phyloP scores from a whole-genome alignment of 345 rosid genomes.

The Rhizophora mangle region DNA sequence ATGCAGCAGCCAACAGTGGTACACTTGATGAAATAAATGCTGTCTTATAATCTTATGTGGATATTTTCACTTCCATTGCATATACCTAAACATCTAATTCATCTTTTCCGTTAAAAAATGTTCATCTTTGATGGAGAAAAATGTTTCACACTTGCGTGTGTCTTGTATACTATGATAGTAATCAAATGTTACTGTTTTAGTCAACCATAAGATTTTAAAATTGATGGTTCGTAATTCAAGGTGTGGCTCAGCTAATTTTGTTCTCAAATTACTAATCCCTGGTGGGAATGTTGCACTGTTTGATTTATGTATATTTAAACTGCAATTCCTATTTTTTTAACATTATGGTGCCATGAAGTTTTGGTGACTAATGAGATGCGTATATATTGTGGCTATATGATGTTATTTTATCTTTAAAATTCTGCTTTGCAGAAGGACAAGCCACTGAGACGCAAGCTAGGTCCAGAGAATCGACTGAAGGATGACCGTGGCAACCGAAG shows the following conservation, averaged over 20 bases:
- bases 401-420: neutral
- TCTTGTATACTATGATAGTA: no score
- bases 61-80: no score
- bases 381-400: neutral
- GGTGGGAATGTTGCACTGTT: neutral
- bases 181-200: no score
- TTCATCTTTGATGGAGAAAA: neutral
- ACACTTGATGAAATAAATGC: constrained; percentile 17
- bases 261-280: neutral
- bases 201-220: no score
- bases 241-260: no score
- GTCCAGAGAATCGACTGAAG: constrained; percentile 67
- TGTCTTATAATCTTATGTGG: no score
- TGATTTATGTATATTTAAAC: neutral
- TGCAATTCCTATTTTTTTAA: neutral
- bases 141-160: no score
- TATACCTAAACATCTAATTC: neutral
- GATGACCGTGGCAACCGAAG: constrained; percentile 81
- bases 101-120: neutral
- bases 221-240: no score
- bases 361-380: neutral
- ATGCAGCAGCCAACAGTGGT: constrained; percentile 78
- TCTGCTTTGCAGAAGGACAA: constrained; percentile 58
- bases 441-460: constrained; percentile 63
- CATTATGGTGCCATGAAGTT: neutral